Base-by-base conservation (phyloP, 2,329 filamentous ascomycete species). In the Juglanconis juglandina region DNA sequence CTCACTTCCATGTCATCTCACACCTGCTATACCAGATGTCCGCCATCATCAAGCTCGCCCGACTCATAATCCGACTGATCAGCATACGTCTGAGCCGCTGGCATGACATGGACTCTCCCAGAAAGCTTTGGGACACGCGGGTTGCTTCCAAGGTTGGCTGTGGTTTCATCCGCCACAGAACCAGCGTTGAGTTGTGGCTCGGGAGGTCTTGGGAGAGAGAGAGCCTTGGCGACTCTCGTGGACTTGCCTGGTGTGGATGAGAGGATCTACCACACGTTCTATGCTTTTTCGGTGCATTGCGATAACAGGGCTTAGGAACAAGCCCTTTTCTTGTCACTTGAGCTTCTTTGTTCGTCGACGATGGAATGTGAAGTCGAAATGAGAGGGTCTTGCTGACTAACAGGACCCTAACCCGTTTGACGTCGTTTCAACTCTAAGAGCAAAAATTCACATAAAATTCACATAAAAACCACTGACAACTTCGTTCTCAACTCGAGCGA, bases 241-340 rank as follows among this genome's bases (percentile, higher is more conserved):
- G 24, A 24, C 24, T 24, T 24, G 24, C 24, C 24, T 24, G 24
- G 24, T 24, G 24, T 49, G 32, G 32, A 49, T 49, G 56, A 41
- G 41, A 32, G 4, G 50, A 59, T 59, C 56, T 59, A 50, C 56
- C 50, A 59, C 56, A 49, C 42, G 56, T 14, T 42, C 42, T 50
- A 46, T 41, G 50, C 54, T 59, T 49, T 49, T 2, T 49, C 10
- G 24, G 46, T 47, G 44, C 44, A 17, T 47, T 17, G 44, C 5
- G 13, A 47, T 47, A n/a, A 47, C 44, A n/a, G n/a, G 5, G 7
- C 11, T 42, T 9, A 14, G 10, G 10, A 14, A 42, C 11, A 10
- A 42, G 10, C 6, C 39, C 39, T 13, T 4, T 42, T 42, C 10
- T 42, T 42, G 6, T 42, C 4, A 13, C n/a, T 10, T 42, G n/a